Percentiles rank a stretch among this genome's conserved stretches.
These are phyloP conservation scores for Vicia faba DNA, from an alignment of 306 rosid species.

Conservation along the genomic window DNA sequence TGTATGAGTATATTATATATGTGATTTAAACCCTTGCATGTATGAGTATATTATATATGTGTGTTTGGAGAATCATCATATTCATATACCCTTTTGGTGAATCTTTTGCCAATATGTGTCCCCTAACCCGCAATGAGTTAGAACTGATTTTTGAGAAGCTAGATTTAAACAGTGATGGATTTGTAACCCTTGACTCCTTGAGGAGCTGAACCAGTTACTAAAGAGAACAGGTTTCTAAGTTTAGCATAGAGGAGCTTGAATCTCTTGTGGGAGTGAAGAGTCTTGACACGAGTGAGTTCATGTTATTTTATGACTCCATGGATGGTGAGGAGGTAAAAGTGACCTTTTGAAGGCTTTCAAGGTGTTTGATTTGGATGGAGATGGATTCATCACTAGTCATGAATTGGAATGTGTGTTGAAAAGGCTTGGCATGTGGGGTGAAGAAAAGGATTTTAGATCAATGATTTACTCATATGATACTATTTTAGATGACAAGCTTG, in stretches of 20 bases:
- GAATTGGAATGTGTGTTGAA: constrained; percentile 63
- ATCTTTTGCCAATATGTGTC: constrained; percentile 41
- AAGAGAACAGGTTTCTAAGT: constrained; percentile 40
- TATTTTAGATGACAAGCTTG: constrained; percentile 69
- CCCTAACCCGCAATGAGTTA: constrained; percentile 55
- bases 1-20: constrained; percentile 1
- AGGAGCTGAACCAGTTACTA: constrained; percentile 56
- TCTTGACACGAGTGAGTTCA: constrained; percentile 58
- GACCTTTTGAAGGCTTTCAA: constrained; percentile 68
- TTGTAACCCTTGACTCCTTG: constrained; percentile 60
- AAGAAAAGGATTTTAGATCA: constrained; percentile 46
- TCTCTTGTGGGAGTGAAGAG: constrained; percentile 48
- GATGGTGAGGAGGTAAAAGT: constrained; percentile 31
- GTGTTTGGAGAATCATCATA: not conserved
- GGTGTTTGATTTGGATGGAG: constrained; percentile 73
- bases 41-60: too few species aligned
- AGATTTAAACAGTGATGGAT: constrained; percentile 64
- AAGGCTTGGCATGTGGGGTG: constrained; percentile 60
- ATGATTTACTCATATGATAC: constrained; percentile 73
- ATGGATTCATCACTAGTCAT: constrained; percentile 70
- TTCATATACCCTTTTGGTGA: not conserved
- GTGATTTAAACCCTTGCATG: too few species aligned
- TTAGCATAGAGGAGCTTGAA: constrained; percentile 55
- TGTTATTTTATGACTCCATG: constrained; percentile 60
- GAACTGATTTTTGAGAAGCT: constrained; percentile 62